phyloP scores from a whole-genome alignment of 2,329 filamentous ascomycete genomes.

The Cordyceps tenuipes region DNA sequence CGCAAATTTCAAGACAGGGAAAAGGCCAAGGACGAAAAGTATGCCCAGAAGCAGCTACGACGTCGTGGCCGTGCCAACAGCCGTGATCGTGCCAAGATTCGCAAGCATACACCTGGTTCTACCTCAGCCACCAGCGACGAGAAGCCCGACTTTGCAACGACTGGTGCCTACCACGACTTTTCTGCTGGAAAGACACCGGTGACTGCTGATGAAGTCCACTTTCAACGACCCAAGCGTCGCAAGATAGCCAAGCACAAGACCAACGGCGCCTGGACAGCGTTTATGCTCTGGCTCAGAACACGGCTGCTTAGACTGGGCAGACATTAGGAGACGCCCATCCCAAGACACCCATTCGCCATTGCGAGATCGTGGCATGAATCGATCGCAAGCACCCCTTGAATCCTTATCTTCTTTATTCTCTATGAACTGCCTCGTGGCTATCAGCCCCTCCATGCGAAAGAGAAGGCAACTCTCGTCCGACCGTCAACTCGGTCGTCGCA shows the following conservation, averaged over 20 bases:
- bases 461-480: background rate
- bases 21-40: conserved; percentile 53
- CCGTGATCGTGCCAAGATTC: conserved; percentile 33
- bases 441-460: background rate
- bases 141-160: conserved; percentile 28
- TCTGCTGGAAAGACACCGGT: conserved; percentile 17
- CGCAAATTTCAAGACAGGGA: conserved; percentile 57
- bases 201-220: conserved; percentile 34
- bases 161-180: conserved; percentile 13
- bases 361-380: background rate
- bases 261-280: conserved; percentile 52
- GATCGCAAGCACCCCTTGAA: background rate
- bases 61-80: conserved; percentile 51
- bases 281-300: conserved; percentile 58
- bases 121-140: conserved; percentile 24
- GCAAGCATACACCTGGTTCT: conserved; percentile 31
- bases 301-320: conserved; percentile 33
- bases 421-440: background rate
- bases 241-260: conserved; percentile 51
- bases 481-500: background rate
- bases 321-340: conserved; percentile 22
- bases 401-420: background rate
- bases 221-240: conserved; percentile 34
- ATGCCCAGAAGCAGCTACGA: conserved; percentile 48
- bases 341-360: background rate